A percentile compares a stretch with the other conserved stretches of the same genome.
phyloP scores from a whole-genome alignment of 768 basidiomycete species.

The Naganishia friedmannii region DNA sequence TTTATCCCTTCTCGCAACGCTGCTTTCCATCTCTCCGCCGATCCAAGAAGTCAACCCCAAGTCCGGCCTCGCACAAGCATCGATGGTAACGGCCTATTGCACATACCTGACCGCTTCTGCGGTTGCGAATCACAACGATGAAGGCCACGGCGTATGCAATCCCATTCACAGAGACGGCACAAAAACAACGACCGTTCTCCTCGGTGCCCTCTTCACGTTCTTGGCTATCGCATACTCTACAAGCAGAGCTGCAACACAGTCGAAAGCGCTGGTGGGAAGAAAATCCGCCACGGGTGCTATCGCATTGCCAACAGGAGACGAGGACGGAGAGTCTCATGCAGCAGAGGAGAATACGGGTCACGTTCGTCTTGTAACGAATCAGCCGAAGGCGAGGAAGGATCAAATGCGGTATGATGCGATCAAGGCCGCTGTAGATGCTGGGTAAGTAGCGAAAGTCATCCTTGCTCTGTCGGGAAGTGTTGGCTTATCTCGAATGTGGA shows the following conservation, averaged over 20 bases:
- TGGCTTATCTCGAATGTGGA: background rate
- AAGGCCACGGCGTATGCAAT: constrained; percentile 65
- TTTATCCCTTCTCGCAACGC: constrained; percentile 72
- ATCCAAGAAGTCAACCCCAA: constrained; percentile 91
- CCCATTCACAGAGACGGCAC: constrained; percentile 70
- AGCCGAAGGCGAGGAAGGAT: constrained; percentile 73
- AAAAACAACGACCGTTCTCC: constrained; percentile 76
- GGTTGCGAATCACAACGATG: constrained; percentile 82
- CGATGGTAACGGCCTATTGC: constrained; percentile 97
- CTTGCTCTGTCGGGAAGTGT: background rate
- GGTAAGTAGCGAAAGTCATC: constrained; percentile 57
- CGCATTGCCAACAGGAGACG: constrained; percentile 61
- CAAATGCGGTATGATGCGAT: constrained; percentile 89
- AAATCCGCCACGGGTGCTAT: constrained; percentile 60
- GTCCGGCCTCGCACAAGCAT: constrained; percentile 88
- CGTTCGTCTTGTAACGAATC: constrained; percentile 65
- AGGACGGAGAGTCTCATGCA: constrained; percentile 63
- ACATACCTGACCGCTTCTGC: constrained; percentile 93
- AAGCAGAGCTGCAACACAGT: constrained; percentile 90
- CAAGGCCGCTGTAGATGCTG: constrained; percentile 91
- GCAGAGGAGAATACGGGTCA: constrained; percentile 34
- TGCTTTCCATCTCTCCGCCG: constrained; percentile 75
- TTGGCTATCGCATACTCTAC: constrained; percentile 97
- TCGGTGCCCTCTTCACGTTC: constrained; percentile 95
- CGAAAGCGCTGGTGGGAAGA: constrained; percentile 80